A percentile compares a stretch with the other conserved stretches of the same genome.
Conservation (phyloP, 139 green algal genomes). For the Haematococcus sp. region DNA sequence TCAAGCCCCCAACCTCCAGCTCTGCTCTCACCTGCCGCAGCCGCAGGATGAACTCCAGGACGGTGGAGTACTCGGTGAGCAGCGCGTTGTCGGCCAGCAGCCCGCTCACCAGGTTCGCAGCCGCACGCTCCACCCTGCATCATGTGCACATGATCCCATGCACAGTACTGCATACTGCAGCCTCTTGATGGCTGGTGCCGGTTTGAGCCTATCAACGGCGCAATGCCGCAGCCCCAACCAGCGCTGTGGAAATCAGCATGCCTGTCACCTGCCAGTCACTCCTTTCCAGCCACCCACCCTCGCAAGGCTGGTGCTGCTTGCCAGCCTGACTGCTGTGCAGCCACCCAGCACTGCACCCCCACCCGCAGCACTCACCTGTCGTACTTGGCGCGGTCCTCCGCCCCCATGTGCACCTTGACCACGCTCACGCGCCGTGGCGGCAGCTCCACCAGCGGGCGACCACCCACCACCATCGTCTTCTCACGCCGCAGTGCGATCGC, state of each 20-base stretch:
- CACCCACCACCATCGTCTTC: constrained; percentile 42
- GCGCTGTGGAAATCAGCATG: no score
- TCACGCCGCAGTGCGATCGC: constrained; percentile 52
- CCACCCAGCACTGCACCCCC: no score
- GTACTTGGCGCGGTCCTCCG: constrained; percentile 37
- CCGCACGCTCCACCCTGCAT: constrained; percentile 28
- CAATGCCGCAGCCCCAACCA: no score
- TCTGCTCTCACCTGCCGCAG: constrained; percentile 42
- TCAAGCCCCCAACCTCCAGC: no score
- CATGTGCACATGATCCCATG: neutral
- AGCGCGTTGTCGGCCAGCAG: constrained; percentile 36
- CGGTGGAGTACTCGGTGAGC: constrained; percentile 55
- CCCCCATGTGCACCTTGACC: constrained; percentile 43
- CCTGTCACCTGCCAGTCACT: no score
- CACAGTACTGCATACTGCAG: no score
- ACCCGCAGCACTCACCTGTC: constrained; percentile 29
- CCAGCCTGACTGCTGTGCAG: no score
- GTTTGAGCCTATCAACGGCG: no score
- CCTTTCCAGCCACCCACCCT: no score
- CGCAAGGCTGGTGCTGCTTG: no score
- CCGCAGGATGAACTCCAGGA: constrained; percentile 64
- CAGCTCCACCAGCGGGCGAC: constrained; percentile 50
- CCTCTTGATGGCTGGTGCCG: no score
- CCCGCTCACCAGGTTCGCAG: constrained; percentile 28
- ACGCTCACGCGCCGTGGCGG: constrained; percentile 39